Percentiles rank a stretch among this genome's conserved stretches.
Conservation (phyloP, 1,284 basidiomycete species). For the Ceratobasidium theobromae region DNA sequence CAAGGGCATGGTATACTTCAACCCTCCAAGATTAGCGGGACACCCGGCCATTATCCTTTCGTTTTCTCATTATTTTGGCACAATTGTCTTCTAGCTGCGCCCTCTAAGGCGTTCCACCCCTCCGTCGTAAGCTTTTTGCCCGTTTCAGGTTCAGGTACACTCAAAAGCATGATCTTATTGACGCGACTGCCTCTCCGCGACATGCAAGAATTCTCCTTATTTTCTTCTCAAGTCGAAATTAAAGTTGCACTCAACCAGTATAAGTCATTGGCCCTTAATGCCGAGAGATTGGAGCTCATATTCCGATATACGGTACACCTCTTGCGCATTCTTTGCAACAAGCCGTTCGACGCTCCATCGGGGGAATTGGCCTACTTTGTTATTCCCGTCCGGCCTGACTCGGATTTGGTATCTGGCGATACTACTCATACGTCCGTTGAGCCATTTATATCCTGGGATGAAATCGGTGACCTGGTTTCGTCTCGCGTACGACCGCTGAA, state of each 20-base stretch:
- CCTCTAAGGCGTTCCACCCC: constrained; percentile 52
- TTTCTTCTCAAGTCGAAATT: constrained; percentile 53
- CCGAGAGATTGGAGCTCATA: constrained; percentile 52
- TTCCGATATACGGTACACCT: constrained; percentile 63
- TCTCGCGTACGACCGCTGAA: constrained; percentile 56
- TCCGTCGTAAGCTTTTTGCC: constrained; percentile 50
- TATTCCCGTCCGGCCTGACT: constrained; percentile 52
- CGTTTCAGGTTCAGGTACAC: constrained; percentile 39
- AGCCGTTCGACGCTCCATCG: constrained; percentile 55
- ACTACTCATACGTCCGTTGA: constrained; percentile 45
- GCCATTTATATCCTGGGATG: constrained; percentile 62
- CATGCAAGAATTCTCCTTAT: constrained; percentile 58
- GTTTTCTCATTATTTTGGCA: constrained; percentile 66
- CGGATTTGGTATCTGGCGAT: constrained; percentile 3
- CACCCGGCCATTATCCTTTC: constrained; percentile 54
- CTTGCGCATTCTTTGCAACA: constrained; percentile 64
- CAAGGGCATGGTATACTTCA: constrained; percentile 31
- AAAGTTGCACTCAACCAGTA: constrained; percentile 49
- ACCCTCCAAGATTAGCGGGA: constrained; percentile 37
- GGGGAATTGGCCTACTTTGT: constrained; percentile 60
- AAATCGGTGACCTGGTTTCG: constrained; percentile 54
- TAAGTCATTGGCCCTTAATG: constrained; percentile 52
- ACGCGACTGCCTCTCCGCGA: constrained; percentile 64
- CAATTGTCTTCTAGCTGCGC: constrained; percentile 43
- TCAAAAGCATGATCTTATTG: constrained; percentile 62